Evolutionary conservation across 208 protist genomes (phyloP).

Genomic region (Trypanosoma lewisi): DNA sequence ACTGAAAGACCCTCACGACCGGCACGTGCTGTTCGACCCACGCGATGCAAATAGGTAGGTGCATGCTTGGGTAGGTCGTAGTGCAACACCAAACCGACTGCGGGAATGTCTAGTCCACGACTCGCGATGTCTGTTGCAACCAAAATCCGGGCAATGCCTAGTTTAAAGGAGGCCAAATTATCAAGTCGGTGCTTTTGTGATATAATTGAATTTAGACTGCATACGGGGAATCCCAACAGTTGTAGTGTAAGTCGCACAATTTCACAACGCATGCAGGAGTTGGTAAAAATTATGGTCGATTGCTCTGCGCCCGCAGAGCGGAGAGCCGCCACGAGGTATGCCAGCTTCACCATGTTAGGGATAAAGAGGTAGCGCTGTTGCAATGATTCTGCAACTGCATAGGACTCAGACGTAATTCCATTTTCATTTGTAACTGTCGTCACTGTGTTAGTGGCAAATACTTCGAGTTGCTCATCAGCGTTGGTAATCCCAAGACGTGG

Average conservation of each 20-base stretch:
- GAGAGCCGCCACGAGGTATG: conserved; percentile 71
- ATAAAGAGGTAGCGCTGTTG: conserved; percentile 74
- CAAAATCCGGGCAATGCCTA: conserved; percentile 87
- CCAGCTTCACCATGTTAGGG: conserved; percentile 82
- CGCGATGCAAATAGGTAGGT: conserved; percentile 97
- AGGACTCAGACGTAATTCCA: conserved; percentile 2
- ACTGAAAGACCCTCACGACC: conserved; percentile 66
- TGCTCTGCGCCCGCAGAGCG: conserved; percentile 53
- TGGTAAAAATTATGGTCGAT: conserved; percentile 84
- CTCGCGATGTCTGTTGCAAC: conserved; percentile 91
- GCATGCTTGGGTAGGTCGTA: conserved; percentile 96
- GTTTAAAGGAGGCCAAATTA: conserved; percentile 97
- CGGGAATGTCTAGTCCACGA: conserved; percentile 97
- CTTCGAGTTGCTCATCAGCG: conserved; percentile 20
- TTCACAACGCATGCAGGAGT: conserved; percentile 82
- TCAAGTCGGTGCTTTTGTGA: conserved; percentile 95
- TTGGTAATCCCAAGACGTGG: conserved; percentile 40
- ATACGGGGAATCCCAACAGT: conserved; percentile 95
- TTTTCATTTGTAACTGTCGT: not conserved
- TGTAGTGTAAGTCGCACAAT: conserved; percentile 84
- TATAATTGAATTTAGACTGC: conserved; percentile 97
- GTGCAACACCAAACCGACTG: conserved; percentile 96
- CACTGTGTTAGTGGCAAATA: conserved; percentile 28
- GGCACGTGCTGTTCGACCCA: conserved; percentile 96
- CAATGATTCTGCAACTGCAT: conserved; percentile 45